Evolutionary conservation across 257 asterid genomes (phyloP).

Genomic region (Ilex aquifolium): DNA sequence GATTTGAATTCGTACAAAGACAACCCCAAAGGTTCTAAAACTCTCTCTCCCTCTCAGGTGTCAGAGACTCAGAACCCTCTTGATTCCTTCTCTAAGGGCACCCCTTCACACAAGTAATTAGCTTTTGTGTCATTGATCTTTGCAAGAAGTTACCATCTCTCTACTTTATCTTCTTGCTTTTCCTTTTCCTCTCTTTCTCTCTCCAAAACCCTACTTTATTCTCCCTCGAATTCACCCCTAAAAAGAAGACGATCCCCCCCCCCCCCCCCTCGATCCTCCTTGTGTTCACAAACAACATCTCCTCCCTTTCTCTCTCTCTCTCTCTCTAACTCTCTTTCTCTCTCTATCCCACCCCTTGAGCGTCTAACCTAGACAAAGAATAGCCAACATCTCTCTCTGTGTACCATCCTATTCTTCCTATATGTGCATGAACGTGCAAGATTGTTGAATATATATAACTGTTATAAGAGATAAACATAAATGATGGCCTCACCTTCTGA

Average conservation of each 20-base stretch:
- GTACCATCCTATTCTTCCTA: constrained; percentile 2
- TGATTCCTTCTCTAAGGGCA: constrained; percentile 35
- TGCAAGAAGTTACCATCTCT: constrained; percentile 64
- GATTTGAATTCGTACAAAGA: constrained; percentile 23
- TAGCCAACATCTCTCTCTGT: neutral
- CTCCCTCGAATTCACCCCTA: constrained; percentile 49
- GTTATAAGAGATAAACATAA: neutral
- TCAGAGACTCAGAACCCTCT: constrained; percentile 26
- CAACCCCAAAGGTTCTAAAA: constrained; percentile 29
- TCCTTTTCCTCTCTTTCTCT: constrained; percentile 27
- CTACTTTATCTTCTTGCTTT: constrained; percentile 22
- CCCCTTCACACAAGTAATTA: neutral
- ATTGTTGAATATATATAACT: neutral
- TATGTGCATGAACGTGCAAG: constrained; percentile 8
- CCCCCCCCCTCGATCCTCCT: constrained; percentile 31
- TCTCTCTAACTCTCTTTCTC: constrained; percentile 6
- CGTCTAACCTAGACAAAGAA: constrained; percentile 24
- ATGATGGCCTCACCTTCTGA: constrained; percentile 74
- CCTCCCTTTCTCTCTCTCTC: constrained; percentile 8
- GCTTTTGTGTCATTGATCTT: constrained; percentile 35
- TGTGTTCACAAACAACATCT: constrained; percentile 49
- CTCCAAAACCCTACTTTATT: constrained; percentile 68
- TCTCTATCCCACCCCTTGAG: constrained; percentile 21
- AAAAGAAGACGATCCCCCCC: constrained; percentile 24
- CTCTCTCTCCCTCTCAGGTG: constrained; percentile 41